Percentiles rank a stretch among this genome's conserved stretches.
These are phyloP conservation scores for Botrytis sinoallii DNA, from an alignment of 2,329 filamentous ascomycete species.

Conservation along the genomic window DNA sequence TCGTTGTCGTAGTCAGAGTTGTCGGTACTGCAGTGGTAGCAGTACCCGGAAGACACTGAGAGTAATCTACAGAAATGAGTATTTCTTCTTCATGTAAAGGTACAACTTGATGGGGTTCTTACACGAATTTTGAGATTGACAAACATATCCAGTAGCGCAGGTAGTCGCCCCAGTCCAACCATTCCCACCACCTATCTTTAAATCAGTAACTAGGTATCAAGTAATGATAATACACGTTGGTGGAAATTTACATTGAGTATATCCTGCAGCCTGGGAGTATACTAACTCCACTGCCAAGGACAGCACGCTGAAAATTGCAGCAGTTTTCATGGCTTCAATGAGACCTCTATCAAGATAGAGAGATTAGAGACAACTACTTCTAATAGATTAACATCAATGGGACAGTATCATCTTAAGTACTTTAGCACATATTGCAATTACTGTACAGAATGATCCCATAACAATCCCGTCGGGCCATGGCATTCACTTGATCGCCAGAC, in stretches of 20 bases:
- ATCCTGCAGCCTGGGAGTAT: constrained; percentile 16
- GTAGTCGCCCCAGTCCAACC: constrained; percentile 13
- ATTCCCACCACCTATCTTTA: constrained; percentile 7
- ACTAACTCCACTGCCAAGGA: constrained; percentile 14
- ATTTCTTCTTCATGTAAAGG: not conserved
- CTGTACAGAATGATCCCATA: not conserved
- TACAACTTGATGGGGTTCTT: not conserved
- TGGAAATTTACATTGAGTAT: constrained; percentile 14
- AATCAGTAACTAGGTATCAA: not conserved
- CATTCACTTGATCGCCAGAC: not conserved
- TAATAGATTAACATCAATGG: not conserved
- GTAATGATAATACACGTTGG: not conserved
- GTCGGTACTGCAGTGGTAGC: not conserved
- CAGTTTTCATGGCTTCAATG: constrained; percentile 8
- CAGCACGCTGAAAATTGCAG: not conserved
- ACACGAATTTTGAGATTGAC: constrained; percentile 17
- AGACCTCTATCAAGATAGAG: not conserved
- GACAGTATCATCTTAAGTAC: constrained; percentile 7
- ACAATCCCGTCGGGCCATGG: not conserved
- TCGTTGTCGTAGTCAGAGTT: constrained; percentile 12
- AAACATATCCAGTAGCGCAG: constrained; percentile 17
- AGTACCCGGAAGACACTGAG: constrained; percentile 21
- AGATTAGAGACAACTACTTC: not conserved
- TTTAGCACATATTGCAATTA: not conserved
- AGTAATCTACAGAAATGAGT: constrained; percentile 18